phyloP scores from a whole-genome alignment of 306 rosid genomes.

The Styphnolobium japonicum region DNA sequence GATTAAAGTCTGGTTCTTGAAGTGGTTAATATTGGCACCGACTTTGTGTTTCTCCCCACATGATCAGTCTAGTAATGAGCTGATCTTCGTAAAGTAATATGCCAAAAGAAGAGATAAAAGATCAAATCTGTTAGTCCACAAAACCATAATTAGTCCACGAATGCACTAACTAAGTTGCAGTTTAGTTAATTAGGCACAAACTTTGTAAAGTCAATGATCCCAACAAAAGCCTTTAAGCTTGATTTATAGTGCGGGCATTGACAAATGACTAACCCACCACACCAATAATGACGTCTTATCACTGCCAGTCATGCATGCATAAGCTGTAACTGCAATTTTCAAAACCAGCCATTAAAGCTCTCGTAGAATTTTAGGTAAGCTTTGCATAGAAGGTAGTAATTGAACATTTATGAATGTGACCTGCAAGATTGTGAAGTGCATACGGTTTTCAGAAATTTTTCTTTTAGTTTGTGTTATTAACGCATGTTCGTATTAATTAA shows the following conservation, averaged over 20 bases:
- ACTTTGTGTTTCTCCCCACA: not conserved
- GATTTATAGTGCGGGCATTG: constrained; percentile 36
- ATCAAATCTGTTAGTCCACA: constrained; percentile 21
- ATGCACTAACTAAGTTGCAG: not conserved
- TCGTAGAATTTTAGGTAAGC: constrained; percentile 4
- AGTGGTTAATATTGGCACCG: not conserved
- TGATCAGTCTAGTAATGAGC: not conserved
- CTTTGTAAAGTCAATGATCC: constrained; percentile 37
- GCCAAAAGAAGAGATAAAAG: constrained; percentile 16
- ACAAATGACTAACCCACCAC: constrained; percentile 27
- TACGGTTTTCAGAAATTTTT: not conserved
- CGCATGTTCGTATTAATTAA: not conserved
- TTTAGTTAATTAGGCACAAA: constrained; percentile 37
- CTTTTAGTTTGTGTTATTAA: not conserved
- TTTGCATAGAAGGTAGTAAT: not conserved
- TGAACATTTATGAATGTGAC: not conserved
- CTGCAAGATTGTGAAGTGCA: not conserved
- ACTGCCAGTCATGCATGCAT: not conserved
- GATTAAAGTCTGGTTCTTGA: not conserved
- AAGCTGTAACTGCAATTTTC: not conserved
- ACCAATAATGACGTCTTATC: not conserved
- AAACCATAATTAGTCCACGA: constrained; percentile 41
- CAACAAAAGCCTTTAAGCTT: constrained; percentile 8
- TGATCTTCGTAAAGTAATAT: constrained; percentile 23
- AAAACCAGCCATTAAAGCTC: constrained; percentile 5